Evolutionary conservation across 441 rosid species (phyloP), one percentile per base, ranked within the genome.

Genomic region (Erodium moschatum): DNA sequence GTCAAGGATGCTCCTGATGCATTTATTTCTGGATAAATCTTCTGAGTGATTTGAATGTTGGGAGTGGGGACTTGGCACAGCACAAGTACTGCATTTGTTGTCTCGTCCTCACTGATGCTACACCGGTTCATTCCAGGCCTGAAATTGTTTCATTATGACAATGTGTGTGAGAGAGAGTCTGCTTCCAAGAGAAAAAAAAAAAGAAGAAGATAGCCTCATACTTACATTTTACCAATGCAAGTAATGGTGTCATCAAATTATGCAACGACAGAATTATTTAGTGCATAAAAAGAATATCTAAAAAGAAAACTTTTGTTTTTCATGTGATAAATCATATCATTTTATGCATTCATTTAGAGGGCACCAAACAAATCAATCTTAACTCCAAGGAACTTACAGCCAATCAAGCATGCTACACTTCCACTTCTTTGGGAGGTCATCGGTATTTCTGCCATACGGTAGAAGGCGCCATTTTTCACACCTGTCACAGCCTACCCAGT

Each of bases 121-220:
- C 98, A 90, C 21, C 75, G 79, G 74, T 90, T 86, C 96, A 84
- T 86, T 78, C 82, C 75, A 80, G 89, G 97, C 82, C 97, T 92
- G 66, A 27, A 62, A 62, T 33, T 27, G 40, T 62, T 27, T 62
- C 40, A 62, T 13, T 6, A 62, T 12, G 3, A 29, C 66, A 62
- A 62, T 29, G 40, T 27, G 0, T 7, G 11, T 8, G 64, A 58
- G 0, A 73, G 72, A 83, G 67, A 70, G 61, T 52, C 56, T n/a
- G 56, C 4, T 67, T 67, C 66, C 67, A 78, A 42, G 79, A 68
- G 70, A 72, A 35, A 2, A 0, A 29, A 29, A 29, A 29, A 29
- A 29, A 29, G 3, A n/a, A n/a, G n/a, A 62, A 80, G 70, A 69
- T 60, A 76, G 77, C 18, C 35, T 61, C 65, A 64, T 63, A 31